Conservation (phyloP, 2,329 filamentous ascomycete genomes). For the Pseudogymnoascus pannorum region DNA sequence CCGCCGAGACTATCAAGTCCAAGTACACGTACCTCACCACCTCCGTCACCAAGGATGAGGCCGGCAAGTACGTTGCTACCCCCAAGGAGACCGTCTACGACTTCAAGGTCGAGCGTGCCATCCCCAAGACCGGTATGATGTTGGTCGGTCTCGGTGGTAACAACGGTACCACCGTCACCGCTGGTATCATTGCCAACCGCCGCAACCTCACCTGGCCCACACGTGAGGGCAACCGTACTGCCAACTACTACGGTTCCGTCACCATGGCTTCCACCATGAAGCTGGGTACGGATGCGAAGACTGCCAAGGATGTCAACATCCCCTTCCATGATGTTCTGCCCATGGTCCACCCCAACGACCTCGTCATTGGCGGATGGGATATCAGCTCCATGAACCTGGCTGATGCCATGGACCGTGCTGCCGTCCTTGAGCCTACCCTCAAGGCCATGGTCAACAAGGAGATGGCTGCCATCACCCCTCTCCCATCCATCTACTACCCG, state of each 20-base stretch:
- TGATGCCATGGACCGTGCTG: constrained; percentile 88
- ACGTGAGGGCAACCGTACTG: constrained; percentile 72
- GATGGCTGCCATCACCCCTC: constrained; percentile 79
- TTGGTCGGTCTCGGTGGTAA: constrained; percentile 96
- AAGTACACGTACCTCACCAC: constrained; percentile 97
- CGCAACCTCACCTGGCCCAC: constrained; percentile 84
- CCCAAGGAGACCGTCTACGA: constrained; percentile 88
- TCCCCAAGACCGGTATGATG: constrained; percentile 94
- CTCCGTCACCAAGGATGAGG: constrained; percentile 57
- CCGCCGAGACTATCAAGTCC: constrained; percentile 78
- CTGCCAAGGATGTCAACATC: constrained; percentile 85
- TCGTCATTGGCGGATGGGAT: constrained; percentile 94
- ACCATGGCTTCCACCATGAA: constrained; percentile 97
- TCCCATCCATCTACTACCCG: constrained; percentile 96
- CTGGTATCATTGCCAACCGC: constrained; percentile 93
- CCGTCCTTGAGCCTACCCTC: constrained; percentile 89
- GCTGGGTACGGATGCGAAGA: constrained; percentile 80
- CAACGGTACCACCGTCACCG: constrained; percentile 95
- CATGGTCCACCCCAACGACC: constrained; percentile 95
- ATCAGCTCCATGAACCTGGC: constrained; percentile 88
- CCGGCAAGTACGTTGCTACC: constrained; percentile 73
- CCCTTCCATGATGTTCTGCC: constrained; percentile 91
- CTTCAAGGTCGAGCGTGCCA: constrained; percentile 93
- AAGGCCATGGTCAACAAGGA: constrained; percentile 89
- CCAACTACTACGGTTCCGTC: constrained; percentile 98